Evolutionary conservation across 2,329 filamentous ascomycete genomes (phyloP).

Genomic region (Lithohypha guttulata): DNA sequence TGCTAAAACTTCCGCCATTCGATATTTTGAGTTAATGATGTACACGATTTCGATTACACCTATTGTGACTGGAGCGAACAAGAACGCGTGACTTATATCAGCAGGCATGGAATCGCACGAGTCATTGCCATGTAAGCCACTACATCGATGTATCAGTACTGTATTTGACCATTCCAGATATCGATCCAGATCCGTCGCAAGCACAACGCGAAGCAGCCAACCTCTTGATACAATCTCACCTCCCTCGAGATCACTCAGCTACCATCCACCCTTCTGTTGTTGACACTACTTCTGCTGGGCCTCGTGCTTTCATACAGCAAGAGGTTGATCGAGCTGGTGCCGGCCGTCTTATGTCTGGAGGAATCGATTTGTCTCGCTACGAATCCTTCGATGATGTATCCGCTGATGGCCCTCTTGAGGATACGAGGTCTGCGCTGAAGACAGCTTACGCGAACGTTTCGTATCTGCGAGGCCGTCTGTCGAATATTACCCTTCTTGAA

Average conservation of each 20-base stretch:
- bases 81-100: slow-evolving; percentile 50
- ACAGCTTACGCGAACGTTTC: slow-evolving; percentile 48
- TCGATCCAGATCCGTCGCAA: slow-evolving; percentile 61
- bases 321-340: slow-evolving; percentile 59
- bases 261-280: slow-evolving; percentile 51
- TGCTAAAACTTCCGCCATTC: too few species aligned
- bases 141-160: neutral
- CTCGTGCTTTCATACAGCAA: slow-evolving; percentile 54
- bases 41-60: too few species aligned
- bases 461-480: slow-evolving; percentile 46
- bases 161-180: slow-evolving; percentile 45
- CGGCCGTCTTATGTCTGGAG: slow-evolving; percentile 47
- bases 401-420: slow-evolving; percentile 23
- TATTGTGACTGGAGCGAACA: too few species aligned
- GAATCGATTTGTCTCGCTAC: slow-evolving; percentile 72
- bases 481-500: slow-evolving; percentile 64
- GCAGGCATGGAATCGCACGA: slow-evolving; percentile 62
- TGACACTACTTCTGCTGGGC: slow-evolving; percentile 40
- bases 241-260: slow-evolving; percentile 38
- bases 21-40: too few species aligned
- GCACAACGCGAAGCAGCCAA: slow-evolving; percentile 54
- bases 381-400: slow-evolving; percentile 57
- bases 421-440: slow-evolving; percentile 42
- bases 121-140: slow-evolving; percentile 2
- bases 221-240: slow-evolving; percentile 58